Evolutionary conservation across 768 basidiomycete genomes (phyloP).

Genomic region (Leccinum variicolor): DNA sequence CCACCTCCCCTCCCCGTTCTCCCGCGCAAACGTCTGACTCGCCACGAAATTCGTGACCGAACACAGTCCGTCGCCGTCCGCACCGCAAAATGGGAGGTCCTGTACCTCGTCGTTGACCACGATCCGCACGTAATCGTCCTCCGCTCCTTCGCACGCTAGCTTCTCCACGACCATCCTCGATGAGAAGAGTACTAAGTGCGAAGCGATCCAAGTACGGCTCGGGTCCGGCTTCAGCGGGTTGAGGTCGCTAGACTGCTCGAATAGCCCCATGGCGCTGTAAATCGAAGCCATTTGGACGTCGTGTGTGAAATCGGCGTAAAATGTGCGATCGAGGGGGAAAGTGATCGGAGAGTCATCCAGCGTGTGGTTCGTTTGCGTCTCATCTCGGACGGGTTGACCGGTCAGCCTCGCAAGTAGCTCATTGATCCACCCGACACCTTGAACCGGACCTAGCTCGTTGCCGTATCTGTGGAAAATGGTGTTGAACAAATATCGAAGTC

Average conservation of each 20-base stretch:
- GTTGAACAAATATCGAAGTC: no score
- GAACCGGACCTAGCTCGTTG: constrained; percentile 60
- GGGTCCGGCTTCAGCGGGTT: constrained; percentile 9
- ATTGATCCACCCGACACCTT: constrained; percentile 84
- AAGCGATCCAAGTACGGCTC: constrained; percentile 48
- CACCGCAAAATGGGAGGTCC: neutral
- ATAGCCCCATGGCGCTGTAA: constrained; percentile 52
- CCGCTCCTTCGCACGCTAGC: constrained; percentile 39
- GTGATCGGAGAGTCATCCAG: constrained; percentile 59
- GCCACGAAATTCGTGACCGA: neutral
- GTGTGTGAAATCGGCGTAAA: constrained; percentile 83
- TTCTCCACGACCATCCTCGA: constrained; percentile 70
- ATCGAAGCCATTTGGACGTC: constrained; percentile 82
- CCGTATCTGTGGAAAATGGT: constrained; percentile 47
- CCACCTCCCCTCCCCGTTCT: neutral
- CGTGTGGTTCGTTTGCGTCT: constrained; percentile 75
- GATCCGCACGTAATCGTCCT: constrained; percentile 42
- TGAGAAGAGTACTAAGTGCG: constrained; percentile 68
- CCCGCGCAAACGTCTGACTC: neutral
- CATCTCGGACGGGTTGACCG: constrained; percentile 54
- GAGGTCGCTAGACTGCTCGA: constrained; percentile 35
- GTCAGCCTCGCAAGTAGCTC: constrained; percentile 81
- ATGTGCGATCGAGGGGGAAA: constrained; percentile 63
- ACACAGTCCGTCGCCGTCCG: neutral
- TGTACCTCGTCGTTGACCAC: neutral